Evolutionary conservation across 164 flowering plant species (phyloP).

Genomic region (Stephania japonica): DNA sequence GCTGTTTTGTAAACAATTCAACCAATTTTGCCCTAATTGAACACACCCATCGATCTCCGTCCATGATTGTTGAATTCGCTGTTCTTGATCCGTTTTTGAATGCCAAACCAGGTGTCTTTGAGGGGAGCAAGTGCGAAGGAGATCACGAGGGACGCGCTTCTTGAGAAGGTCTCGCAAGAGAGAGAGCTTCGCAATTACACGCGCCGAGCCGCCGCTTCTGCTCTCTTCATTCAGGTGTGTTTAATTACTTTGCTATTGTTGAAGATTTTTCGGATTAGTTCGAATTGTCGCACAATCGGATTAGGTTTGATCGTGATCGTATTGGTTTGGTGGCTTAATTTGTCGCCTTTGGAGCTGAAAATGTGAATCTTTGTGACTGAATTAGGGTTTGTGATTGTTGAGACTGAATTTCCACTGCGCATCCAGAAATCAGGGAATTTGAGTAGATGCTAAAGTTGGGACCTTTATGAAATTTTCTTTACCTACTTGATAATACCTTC

Average conservation of each 20-base stretch:
- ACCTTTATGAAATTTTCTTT: no score
- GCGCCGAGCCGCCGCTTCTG: conserved; percentile 58
- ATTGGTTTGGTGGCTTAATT: background rate
- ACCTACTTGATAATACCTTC: no score
- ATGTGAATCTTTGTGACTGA: background rate
- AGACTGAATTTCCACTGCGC: background rate
- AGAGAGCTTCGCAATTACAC: conserved; percentile 71
- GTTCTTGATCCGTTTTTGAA: background rate
- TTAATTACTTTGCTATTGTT: background rate
- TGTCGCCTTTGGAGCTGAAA: background rate
- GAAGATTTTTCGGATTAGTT: background rate
- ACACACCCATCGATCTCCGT: background rate
- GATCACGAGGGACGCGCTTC: conserved; percentile 75
- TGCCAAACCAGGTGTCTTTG: conserved; percentile 57
- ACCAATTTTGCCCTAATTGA: background rate
- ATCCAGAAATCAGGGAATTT: no score
- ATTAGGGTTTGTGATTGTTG: background rate
- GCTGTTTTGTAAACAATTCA: background rate
- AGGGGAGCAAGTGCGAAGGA: conserved; percentile 92
- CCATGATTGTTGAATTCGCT: background rate
- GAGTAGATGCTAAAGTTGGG: no score
- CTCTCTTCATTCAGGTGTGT: conserved; percentile 67
- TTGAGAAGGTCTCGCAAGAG: conserved; percentile 66
- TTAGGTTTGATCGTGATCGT: background rate
- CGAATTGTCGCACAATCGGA: background rate